Evolutionary conservation across 495 filamentous ascomycete species (phyloP), one percentile per base, ranked within the genome.

Genomic region (Hypoxylon fuscum): DNA sequence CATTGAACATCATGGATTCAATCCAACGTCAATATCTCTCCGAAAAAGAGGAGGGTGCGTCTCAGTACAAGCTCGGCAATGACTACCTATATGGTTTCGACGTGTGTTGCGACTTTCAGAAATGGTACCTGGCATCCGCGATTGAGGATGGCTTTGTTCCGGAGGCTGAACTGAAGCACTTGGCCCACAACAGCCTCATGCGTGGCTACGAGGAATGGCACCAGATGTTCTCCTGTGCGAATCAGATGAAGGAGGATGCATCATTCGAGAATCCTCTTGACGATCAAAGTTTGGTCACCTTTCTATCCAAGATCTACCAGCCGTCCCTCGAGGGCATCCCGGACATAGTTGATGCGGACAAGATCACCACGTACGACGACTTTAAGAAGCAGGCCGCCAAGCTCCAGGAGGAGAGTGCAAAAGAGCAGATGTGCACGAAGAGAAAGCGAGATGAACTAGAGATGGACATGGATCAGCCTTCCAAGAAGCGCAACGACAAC

Each of bases 151-250:
- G 68, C 7, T 37, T 34, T 3, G 73, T 49, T 6, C 46, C 71
- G 7, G 43, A 47, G 6, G 68, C 63, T 0, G 74, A 73, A 5
- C 46, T 75, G n/a, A 22, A 68, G 14, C 41, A 62, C 17, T 55
- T 77, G 6, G 22, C 49, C 5, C 37, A 38, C 15, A 35, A 68
- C 3, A 72, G 72, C 18, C 49, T 78, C 0, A 54, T 64, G 42
- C 66, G 71, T 1, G 68, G 70, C 1, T 23, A 62, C 15, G 76
- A 79, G 49, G 66, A 77, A 32, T 76, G 68, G 68, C 38, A 70
- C 5, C 66, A 74, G 67, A 53, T 73, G 32, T 44, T 76, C 11
- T 52, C 40, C 5, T 68, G 71, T 37, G 76, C 76, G 6, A 44
- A 25, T 8, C n/a, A 66, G 4, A 54, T 76, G 55, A 64, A 48